Base-by-base conservation (phyloP, 345 rosid genomes). In the Excoecaria cochinchinensis region DNA sequence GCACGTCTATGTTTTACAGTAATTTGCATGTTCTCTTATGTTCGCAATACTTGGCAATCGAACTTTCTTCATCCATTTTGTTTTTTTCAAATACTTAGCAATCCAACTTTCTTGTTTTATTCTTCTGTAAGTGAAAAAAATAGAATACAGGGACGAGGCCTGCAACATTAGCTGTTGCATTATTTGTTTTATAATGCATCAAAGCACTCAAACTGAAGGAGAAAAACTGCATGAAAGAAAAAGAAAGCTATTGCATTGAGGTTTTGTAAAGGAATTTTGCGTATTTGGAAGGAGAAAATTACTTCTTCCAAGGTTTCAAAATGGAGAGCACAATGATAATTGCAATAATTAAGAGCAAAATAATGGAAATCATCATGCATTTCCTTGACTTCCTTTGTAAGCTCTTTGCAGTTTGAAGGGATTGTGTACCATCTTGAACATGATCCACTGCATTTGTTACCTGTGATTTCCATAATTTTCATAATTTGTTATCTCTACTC, bases 321-420 rank as follows among this genome's bases (percentile, higher is more conserved):
- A 88, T 78, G 4, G 91, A 78, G 55, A 90, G 89, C 17, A 90
- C 81, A 31, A 87, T 67, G 76, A 88, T 71, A 67, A 84, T 13
- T 4, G 91, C 91, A 74, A 88, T 85, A 55, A 90, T 58, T 15
- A 90, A 80, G 31, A 90, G 83, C 75, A 90, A 51, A 79, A 85
- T 76, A 42, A 90, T 84, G 63, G 86, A 38, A 58, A 90, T 87
- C 75, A 85, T 81, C 94, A 87, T 88, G 86, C 94, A 90, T 81
- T 90, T 90, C 74, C 94, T 88, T 6, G 90, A 83, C 52, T 51
- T 88, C 79, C 74, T 85, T 22, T 87, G 94, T 77, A 88, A 74
- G 71, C 59, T 83, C 75, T 84, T 90, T 22, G 94, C 94, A 0
- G 71, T 72, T 58, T 60, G 22, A 10, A 90, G 91, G 40, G 94